Conservation (phyloP, 768 basidiomycete genomes). For the Kwoniella pini region DNA sequence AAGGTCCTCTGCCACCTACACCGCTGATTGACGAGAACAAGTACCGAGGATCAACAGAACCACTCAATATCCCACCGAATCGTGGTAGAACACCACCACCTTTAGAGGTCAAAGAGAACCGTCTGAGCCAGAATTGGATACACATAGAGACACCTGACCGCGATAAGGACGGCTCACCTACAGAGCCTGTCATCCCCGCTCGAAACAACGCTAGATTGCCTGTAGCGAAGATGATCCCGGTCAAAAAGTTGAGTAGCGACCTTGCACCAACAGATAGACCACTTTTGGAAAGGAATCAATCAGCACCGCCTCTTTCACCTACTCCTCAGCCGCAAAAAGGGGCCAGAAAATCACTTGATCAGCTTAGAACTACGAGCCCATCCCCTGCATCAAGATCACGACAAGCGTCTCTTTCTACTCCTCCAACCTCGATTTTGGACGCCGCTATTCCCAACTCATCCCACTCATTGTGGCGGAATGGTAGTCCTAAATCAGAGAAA, state of each 20-base stretch:
- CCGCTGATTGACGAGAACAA: not conserved
- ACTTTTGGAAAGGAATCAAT: constrained; percentile 31
- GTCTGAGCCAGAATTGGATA: constrained; percentile 45
- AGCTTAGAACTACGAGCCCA: constrained; percentile 29
- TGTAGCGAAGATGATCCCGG: constrained; percentile 31
- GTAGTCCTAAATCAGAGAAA: constrained; percentile 1
- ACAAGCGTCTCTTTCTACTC: constrained; percentile 33
- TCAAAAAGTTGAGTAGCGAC: constrained; percentile 24
- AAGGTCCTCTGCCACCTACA: constrained; percentile 24
- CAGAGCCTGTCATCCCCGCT: constrained; percentile 10
- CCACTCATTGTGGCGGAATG: not conserved
- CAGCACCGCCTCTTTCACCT: constrained; percentile 34
- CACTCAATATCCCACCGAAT: constrained; percentile 1
- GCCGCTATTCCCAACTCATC: not conserved
- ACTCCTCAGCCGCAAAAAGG: constrained; percentile 7
- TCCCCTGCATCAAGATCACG: constrained; percentile 18
- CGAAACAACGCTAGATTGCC: constrained; percentile 7
- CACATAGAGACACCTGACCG: constrained; percentile 17
- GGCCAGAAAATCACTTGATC: constrained; percentile 32
- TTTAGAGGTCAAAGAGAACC: constrained; percentile 25
- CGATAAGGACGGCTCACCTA: not conserved
- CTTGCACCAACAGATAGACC: constrained; percentile 27
- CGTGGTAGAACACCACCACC: constrained; percentile 6
- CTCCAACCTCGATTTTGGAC: constrained; percentile 24
- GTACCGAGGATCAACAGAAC: constrained; percentile 2